A percentile compares a stretch with the other conserved stretches of the same genome.
These are phyloP conservation scores for Talaromyces piceae DNA, from an alignment of 2,329 filamentous ascomycete genomes.

Conservation along the genomic window DNA sequence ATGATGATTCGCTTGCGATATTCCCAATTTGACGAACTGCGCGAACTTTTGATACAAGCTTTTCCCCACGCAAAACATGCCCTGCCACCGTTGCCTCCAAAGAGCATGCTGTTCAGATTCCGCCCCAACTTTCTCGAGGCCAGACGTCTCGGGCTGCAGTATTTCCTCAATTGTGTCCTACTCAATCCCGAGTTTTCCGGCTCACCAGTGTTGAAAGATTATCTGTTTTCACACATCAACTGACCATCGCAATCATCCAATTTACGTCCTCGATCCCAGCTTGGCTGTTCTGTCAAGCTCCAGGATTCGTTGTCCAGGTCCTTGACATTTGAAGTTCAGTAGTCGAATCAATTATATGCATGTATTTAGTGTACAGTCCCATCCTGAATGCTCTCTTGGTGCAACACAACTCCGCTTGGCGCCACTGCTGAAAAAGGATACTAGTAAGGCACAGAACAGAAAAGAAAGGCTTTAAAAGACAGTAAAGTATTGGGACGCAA, in stretches of 20 bases:
- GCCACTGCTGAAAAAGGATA: not conserved
- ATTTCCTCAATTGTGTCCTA: constrained; percentile 89
- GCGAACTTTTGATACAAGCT: constrained; percentile 62
- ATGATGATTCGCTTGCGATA: constrained; percentile 62
- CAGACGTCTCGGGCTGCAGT: constrained; percentile 72
- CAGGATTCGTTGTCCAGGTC: not conserved
- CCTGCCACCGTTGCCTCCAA: constrained; percentile 85
- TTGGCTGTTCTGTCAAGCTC: not conserved
- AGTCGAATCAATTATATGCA: not conserved
- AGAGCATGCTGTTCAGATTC: constrained; percentile 77
- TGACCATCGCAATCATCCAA: not conserved
- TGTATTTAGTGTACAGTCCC: not conserved
- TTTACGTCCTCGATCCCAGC: not conserved
- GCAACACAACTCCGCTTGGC: not conserved
- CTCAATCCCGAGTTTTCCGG: constrained; percentile 90
- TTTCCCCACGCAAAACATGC: constrained; percentile 79
- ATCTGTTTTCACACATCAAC: constrained; percentile 8
- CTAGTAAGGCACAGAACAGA: not conserved
- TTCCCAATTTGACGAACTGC: constrained; percentile 85
- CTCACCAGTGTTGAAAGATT: constrained; percentile 37
- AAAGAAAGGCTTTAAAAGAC: no score
- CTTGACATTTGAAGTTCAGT: not conserved
- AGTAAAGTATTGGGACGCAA: no score
- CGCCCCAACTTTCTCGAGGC: constrained; percentile 78
- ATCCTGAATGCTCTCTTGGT: not conserved